Evolutionary conservation across 2,329 filamentous ascomycete genomes (phyloP).

Genomic region (Aspergillus tanneri): DNA sequence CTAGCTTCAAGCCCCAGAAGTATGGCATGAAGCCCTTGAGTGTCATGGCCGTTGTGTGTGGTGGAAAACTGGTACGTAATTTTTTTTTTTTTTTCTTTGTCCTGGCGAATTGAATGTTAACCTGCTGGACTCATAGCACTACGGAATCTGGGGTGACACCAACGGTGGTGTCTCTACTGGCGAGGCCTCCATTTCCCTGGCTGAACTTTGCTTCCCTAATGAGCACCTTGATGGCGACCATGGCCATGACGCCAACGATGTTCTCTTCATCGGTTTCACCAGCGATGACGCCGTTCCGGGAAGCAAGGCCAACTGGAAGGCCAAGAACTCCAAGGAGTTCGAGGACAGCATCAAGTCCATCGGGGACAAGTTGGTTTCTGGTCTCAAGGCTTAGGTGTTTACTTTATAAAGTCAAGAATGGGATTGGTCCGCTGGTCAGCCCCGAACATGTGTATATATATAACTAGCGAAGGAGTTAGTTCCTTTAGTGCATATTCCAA

Average conservation of each 20-base stretch:
- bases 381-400: conserved; percentile 12
- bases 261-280: conserved; percentile 62
- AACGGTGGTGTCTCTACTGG: conserved; percentile 59
- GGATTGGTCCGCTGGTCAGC: no score
- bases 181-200: conserved; percentile 59
- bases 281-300: conserved; percentile 59
- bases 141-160: conserved; percentile 62
- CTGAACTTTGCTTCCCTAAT: conserved; percentile 57
- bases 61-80: conserved; percentile 44
- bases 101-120: no score
- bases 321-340: conserved; percentile 28
- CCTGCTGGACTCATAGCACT: conserved; percentile 45
- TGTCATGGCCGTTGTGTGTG: conserved; percentile 58
- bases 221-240: conserved; percentile 53
- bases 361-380: conserved; percentile 53
- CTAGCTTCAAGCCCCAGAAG: conserved; percentile 42
- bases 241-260: conserved; percentile 58
- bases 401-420: no score
- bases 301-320: conserved; percentile 56
- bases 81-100: no score
- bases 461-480: no score
- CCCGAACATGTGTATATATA: no score
- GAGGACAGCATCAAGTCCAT: conserved; percentile 52
- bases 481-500: no score
- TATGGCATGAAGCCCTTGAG: conserved; percentile 52